Evolutionary conservation across 1,284 basidiomycete species (phyloP).

Genomic region (Cryptococcus sp.): DNA sequence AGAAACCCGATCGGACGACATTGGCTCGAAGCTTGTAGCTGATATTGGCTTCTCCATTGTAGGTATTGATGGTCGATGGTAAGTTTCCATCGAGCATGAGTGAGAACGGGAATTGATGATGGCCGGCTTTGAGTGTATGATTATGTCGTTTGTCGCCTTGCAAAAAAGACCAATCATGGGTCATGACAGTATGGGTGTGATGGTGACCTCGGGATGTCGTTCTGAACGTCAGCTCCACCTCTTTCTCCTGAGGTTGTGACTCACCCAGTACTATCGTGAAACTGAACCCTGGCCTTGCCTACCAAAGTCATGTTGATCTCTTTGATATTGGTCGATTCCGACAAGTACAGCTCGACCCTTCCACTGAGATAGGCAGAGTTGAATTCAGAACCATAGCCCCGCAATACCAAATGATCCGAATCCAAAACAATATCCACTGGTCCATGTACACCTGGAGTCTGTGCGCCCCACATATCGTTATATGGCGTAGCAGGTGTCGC

Average conservation of each 20-base stretch:
- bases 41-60: slow-evolving; percentile 59
- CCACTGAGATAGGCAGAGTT: slow-evolving; percentile 65
- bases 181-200: slow-evolving; percentile 64
- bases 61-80: slow-evolving; percentile 68
- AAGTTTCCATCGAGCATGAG: slow-evolving; percentile 80
- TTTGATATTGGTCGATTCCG: slow-evolving; percentile 75
- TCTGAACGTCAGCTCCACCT: slow-evolving; percentile 6
- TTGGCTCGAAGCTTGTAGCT: slow-evolving; percentile 81
- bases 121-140: slow-evolving; percentile 71
- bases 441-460: slow-evolving; percentile 23
- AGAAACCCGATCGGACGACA: slow-evolving; percentile 68
- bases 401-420: slow-evolving; percentile 63
- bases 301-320: slow-evolving; percentile 78
- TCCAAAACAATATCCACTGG: slow-evolving; percentile 71
- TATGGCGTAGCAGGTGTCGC: slow-evolving; percentile 3
- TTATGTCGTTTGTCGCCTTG: slow-evolving; percentile 64
- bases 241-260: slow-evolving; percentile 34
- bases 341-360: slow-evolving; percentile 69
- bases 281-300: slow-evolving; percentile 73
- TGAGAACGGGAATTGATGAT: slow-evolving; percentile 63
- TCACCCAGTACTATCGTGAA: slow-evolving; percentile 62
- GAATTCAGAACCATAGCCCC: slow-evolving; percentile 76
- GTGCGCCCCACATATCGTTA: slow-evolving; percentile 8
- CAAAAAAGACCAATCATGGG: slow-evolving; percentile 69
- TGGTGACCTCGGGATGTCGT: slow-evolving; percentile 43